A percentile compares a stretch with the other conserved stretches of the same genome.
These are phyloP conservation scores for Cubamyces sp. DNA, from an alignment of 768 basidiomycete genomes.

Conservation along the genomic window DNA sequence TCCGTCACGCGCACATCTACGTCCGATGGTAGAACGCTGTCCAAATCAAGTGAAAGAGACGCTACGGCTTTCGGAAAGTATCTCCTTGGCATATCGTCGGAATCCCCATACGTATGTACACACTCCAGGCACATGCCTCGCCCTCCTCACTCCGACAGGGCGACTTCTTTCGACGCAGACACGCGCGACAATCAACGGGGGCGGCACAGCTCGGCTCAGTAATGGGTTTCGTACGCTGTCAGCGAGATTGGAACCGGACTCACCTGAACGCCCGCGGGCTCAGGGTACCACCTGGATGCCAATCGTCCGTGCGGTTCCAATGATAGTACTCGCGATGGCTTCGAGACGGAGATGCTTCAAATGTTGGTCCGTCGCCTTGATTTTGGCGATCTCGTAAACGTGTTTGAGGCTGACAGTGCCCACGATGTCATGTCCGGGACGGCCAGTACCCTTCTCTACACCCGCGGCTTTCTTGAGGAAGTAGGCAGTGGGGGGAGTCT, in stretches of 20 bases:
- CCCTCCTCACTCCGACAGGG: conserved; percentile 14
- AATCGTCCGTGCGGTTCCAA: conserved; percentile 87
- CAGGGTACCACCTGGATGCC: conserved; percentile 91
- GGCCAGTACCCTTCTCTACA: conserved; percentile 87
- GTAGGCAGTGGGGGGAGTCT: conserved; percentile 88
- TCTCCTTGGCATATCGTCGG: conserved; percentile 21
- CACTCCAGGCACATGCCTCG: conserved; percentile 24
- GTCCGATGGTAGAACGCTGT: conserved; percentile 18
- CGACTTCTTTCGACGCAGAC: conserved; percentile 19
- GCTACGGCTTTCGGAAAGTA: conserved; percentile 23
- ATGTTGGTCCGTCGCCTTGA: conserved; percentile 90
- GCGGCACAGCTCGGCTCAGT: conserved; percentile 20
- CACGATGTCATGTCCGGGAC: conserved; percentile 75
- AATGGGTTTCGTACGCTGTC: conserved; percentile 18
- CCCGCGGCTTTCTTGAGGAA: conserved; percentile 91
- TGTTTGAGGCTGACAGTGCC: conserved; percentile 94
- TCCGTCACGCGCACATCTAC: conserved; percentile 20
- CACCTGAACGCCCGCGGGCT: conserved; percentile 33
- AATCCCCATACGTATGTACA: conserved; percentile 24
- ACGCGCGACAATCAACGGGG: conserved; percentile 20
- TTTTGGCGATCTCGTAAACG: conserved; percentile 97
- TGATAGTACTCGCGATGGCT: conserved; percentile 83
- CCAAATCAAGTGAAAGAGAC: conserved; percentile 18
- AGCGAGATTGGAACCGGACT: conserved; percentile 10
- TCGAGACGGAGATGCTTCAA: conserved; percentile 86